A percentile compares a stretch with the other conserved stretches of the same genome.
phyloP scores from a whole-genome alignment of 2,329 filamentous ascomycete species.

The Beauveria brongniartii region DNA sequence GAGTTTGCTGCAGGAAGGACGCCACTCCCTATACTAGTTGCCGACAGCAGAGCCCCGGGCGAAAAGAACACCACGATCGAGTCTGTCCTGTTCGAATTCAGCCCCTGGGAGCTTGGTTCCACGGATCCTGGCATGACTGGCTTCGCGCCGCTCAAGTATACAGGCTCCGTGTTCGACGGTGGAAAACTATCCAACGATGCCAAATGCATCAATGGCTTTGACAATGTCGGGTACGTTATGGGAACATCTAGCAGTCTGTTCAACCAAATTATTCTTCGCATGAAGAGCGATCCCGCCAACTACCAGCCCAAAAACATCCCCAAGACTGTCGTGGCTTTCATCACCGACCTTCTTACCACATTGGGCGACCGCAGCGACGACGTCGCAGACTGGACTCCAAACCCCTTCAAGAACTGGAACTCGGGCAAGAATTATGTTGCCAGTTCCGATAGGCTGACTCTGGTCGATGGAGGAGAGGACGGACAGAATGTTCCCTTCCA shows the following conservation, averaged over 20 bases:
- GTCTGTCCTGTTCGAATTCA: constrained; percentile 57
- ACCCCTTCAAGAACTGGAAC: constrained; percentile 50
- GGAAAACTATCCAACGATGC: constrained; percentile 40
- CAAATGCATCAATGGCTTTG: constrained; percentile 54
- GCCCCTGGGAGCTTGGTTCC: constrained; percentile 57
- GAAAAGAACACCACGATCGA: constrained; percentile 40
- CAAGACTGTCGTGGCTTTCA: constrained; percentile 32
- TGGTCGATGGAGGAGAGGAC: constrained; percentile 78
- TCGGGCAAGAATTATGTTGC: constrained; percentile 32
- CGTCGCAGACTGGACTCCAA: constrained; percentile 62
- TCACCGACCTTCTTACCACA: constrained; percentile 41
- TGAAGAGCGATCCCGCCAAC: constrained; percentile 40
- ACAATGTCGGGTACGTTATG: constrained; percentile 73
- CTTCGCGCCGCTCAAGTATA: constrained; percentile 51
- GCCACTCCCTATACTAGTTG: constrained; percentile 43
- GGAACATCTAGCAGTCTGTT: constrained; percentile 77
- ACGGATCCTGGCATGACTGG: constrained; percentile 53
- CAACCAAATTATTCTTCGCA: constrained; percentile 63
- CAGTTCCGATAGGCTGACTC: constrained; percentile 48
- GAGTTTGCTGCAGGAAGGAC: constrained; percentile 33
- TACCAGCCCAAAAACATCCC: constrained; percentile 44
- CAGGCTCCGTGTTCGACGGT: constrained; percentile 49
- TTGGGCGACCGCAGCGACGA: constrained; percentile 60
- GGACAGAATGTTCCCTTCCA: constrained; percentile 72
- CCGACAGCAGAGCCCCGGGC: constrained; percentile 38